Evolutionary conservation across 805 yeast species (phyloP).

Genomic region (Spathaspora hagerdaliae): DNA sequence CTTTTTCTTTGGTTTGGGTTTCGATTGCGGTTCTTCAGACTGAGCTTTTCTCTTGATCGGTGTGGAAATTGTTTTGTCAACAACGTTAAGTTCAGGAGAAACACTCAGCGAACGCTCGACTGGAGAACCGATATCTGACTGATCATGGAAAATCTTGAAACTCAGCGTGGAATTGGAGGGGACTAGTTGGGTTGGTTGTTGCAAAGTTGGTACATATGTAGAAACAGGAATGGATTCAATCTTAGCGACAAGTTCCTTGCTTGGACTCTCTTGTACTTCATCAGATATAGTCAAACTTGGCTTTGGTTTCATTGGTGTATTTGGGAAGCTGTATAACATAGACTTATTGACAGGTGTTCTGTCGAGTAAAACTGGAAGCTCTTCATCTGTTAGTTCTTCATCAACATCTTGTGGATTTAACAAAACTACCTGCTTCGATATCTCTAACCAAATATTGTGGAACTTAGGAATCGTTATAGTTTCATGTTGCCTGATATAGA

Average conservation of each 20-base stretch:
- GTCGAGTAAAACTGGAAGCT: slow-evolving; percentile 18
- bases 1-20: slow-evolving; percentile 11
- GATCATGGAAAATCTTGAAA: not conserved
- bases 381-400: slow-evolving; percentile 45
- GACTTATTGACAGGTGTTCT: slow-evolving; percentile 6
- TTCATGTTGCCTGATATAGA: slow-evolving; percentile 60
- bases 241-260: slow-evolving; percentile 1
- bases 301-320: slow-evolving; percentile 8
- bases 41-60: slow-evolving; percentile 23
- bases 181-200: not conserved
- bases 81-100: slow-evolving; percentile 12
- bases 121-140: not conserved
- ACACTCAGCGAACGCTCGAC: slow-evolving; percentile 1
- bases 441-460: slow-evolving; percentile 60
- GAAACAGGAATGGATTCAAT: not conserved
- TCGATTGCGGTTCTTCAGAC: slow-evolving; percentile 31
- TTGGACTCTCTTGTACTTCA: slow-evolving; percentile 1
- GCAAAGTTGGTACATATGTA: not conserved
- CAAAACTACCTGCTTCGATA: slow-evolving; percentile 61
- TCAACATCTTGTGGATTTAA: slow-evolving; percentile 46
- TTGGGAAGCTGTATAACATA: slow-evolving; percentile 1
- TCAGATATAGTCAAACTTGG: slow-evolving; percentile 4
- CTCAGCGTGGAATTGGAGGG: not conserved
- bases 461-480: slow-evolving; percentile 60
- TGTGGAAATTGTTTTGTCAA: slow-evolving; percentile 22